These are phyloP conservation scores for Pterothamnion heteromorphum DNA, from an alignment of 31 red algal species.

Conservation along the genomic window DNA sequence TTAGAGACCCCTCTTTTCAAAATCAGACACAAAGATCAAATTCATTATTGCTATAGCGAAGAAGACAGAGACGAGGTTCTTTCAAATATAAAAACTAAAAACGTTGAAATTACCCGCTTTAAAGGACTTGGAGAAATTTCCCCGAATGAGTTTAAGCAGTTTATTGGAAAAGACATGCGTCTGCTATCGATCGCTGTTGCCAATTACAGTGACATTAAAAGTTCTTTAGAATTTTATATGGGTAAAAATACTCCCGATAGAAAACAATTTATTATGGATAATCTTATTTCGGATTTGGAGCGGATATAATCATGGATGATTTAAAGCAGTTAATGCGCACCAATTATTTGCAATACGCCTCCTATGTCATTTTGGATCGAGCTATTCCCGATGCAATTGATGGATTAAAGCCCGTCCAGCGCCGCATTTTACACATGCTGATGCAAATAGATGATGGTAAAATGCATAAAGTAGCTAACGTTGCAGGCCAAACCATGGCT, in stretches of 20 bases:
- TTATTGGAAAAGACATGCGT: conserved; percentile 48
- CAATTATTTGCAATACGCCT: background rate
- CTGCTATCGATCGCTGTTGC: conserved; percentile 29
- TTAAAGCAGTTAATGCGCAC: background rate
- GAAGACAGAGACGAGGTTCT: conserved; percentile 44
- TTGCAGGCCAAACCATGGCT: background rate
- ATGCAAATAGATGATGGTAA: background rate
- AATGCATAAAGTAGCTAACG: conserved; percentile 9
- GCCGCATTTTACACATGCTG: conserved; percentile 4
- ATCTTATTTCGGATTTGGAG: background rate
- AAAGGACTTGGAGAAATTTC: conserved; percentile 62
- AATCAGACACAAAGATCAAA: conserved; percentile 50
- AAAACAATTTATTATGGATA: conserved; percentile 54
- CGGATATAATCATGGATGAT: too few relatives aligned
- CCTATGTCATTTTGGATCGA: conserved; percentile 16
- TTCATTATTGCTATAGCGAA: conserved; percentile 50
- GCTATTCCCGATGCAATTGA: conserved; percentile 12
- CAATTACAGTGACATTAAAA: conserved; percentile 18
- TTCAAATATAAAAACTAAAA: conserved; percentile 32
- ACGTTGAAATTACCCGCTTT: conserved; percentile 55
- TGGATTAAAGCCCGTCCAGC: conserved; percentile 27
- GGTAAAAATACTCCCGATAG: conserved; percentile 50
- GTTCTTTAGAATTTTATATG: conserved; percentile 43
- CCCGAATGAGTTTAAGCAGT: conserved; percentile 50
- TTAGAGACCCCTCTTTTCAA: conserved; percentile 57